These are phyloP conservation scores for Wickerhamiella shivajii DNA, from an alignment of 805 yeast genomes.

Conservation along the genomic window DNA sequence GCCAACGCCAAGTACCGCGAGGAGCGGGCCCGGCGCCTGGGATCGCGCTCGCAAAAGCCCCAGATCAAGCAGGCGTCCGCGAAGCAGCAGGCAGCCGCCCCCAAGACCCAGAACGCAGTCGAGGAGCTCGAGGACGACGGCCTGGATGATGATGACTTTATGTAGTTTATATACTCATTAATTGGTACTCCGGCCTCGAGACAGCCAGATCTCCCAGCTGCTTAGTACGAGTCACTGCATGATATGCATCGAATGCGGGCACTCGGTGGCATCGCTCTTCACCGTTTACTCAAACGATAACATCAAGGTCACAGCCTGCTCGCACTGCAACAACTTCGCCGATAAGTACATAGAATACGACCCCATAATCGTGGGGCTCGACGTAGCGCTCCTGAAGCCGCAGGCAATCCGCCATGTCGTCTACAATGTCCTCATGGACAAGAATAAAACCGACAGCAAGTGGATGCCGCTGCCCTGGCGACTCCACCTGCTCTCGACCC, in stretches of 20 bases:
- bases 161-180: slow-evolving; percentile 19
- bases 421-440: slow-evolving; percentile 39
- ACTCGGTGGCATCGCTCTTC: slow-evolving; percentile 49
- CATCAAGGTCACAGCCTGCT: slow-evolving; percentile 66
- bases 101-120: slow-evolving; percentile 30
- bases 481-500: slow-evolving; percentile 43
- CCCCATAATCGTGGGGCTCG: slow-evolving; percentile 67
- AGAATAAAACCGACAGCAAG: slow-evolving; percentile 3
- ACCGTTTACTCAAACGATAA: slow-evolving; percentile 62
- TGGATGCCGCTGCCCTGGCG: slow-evolving; percentile 24
- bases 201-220: too few species aligned
- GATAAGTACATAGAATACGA: slow-evolving; percentile 91
- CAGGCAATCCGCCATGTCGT: slow-evolving; percentile 71
- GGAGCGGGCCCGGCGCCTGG: slow-evolving; percentile 75
- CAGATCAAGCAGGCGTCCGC: slow-evolving; percentile 57
- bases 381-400: slow-evolving; percentile 66
- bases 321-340: slow-evolving; percentile 54
- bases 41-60: slow-evolving; percentile 82
- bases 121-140: slow-evolving; percentile 31
- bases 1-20: slow-evolving; percentile 76
- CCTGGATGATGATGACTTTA: slow-evolving; percentile 30
- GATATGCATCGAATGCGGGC: slow-evolving; percentile 86
- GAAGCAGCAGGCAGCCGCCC: slow-evolving; percentile 39
- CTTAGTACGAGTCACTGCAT: too few species aligned
- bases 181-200: too few species aligned